Percentiles rank a stretch among this genome's conserved stretches.
Evolutionary conservation across 495 filamentous ascomycete genomes (phyloP).

Genomic region (Collariella sp.): DNA sequence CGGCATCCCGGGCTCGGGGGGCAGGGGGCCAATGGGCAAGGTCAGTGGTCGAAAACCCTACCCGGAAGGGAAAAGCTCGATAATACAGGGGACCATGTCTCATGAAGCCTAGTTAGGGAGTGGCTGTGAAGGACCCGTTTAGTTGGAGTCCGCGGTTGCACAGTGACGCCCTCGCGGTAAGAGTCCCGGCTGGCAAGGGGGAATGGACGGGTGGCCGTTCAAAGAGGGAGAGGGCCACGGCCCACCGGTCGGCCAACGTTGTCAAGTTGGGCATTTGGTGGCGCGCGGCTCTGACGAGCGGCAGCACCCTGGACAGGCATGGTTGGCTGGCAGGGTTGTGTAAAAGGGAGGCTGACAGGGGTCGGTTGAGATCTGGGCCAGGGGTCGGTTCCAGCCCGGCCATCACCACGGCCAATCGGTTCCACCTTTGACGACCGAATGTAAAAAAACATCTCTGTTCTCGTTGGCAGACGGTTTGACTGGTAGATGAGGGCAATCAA

Average conservation of each 20-base stretch:
- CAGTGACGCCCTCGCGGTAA: constrained; percentile 1
- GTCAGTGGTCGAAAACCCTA: not conserved
- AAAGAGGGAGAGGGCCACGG: not conserved
- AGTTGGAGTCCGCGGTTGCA: not conserved
- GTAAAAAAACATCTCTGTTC: not conserved
- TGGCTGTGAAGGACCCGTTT: constrained; percentile 1
- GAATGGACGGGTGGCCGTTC: not conserved
- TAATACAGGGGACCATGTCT: constrained; percentile 4
- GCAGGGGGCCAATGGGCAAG: not conserved
- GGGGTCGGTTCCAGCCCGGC: constrained; percentile 6
- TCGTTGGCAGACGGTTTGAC: not conserved
- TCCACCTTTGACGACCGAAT: constrained; percentile 9
- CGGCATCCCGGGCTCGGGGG: not conserved
- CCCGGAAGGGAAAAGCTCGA: not conserved
- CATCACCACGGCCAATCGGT: constrained; percentile 20
- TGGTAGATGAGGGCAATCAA: not conserved
- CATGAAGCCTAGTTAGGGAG: not conserved
- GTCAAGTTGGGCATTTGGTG: not conserved
- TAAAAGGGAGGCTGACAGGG: constrained; percentile 7
- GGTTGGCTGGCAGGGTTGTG: constrained; percentile 9
- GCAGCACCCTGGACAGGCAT: not conserved
- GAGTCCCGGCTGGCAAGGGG: not conserved
- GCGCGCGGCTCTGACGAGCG: constrained; percentile 14
- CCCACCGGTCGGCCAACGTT: not conserved
- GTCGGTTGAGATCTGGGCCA: constrained; percentile 11